Base-by-base conservation (phyloP, 2,329 filamentous ascomycete species). In the Sclerotinia subarctica region DNA sequence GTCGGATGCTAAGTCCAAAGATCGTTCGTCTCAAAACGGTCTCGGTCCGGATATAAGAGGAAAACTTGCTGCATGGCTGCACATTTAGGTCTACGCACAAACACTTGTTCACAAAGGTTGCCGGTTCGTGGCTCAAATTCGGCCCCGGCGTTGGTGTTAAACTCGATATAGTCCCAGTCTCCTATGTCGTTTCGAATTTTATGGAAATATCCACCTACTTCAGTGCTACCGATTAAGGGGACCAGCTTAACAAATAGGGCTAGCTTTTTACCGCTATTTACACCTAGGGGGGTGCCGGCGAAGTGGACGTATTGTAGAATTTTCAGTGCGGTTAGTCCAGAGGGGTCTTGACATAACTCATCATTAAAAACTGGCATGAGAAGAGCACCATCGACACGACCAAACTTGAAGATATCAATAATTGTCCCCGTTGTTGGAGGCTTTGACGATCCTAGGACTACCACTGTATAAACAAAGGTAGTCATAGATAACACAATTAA, bases 1-100 rank as follows among this genome's bases (percentile, higher is more conserved):
- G 69, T 66, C 2, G 64, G 59, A 62, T 70, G 67, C 51, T 67
- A 47, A 17, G 17, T 57, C 58, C 67, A 70, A 19, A 70, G 47
- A 58, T 70, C 69, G 13, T 64, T 64, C 6, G 35, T 54, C 21
- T 64, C 49, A 32, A 54, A 53, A 10, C 49, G 49, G 32, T 64
- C 35, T 17, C 21, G 60, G 17, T 64, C 32, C 5, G 15, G 60
- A 15, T 64, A 54, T 35, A 64, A 29, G 5, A 64, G 19, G 35
- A 64, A 54, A 32, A 54, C 32, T 29, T 54, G 35, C n/a, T 64
- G 49, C 32, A 42, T 52, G 7, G 32, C 8, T 53, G 60, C 35
- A 32, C 7, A 64, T 24, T 54, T 24, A 8, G 60, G n/a, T 49
- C 54, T 64, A 17, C 49, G 15, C n/a, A 44, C 60, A 29, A 64